A percentile compares a stretch with the other conserved stretches of the same genome.
Evolutionary conservation across 495 filamentous ascomycete species (phyloP).

Genomic region (Extremus antarcticus): DNA sequence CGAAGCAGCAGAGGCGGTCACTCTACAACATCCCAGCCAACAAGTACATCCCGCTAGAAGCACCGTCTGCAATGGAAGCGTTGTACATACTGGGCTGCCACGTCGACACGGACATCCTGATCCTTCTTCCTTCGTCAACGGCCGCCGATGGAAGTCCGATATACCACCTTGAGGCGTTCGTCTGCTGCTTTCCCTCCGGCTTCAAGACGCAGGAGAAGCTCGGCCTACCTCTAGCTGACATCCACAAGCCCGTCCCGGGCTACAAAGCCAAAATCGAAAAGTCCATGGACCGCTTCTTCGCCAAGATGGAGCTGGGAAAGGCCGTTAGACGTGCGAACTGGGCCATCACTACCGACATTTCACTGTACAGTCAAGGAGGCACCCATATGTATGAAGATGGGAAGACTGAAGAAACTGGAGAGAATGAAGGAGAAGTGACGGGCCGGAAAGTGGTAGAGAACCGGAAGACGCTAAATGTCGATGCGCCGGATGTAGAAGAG

Average conservation of each 20-base stretch:
- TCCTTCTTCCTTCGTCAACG: conserved; percentile 49
- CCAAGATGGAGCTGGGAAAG: conserved; percentile 42
- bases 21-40: conserved; percentile 36
- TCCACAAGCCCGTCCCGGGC: conserved; percentile 46
- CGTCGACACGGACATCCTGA: conserved; percentile 67
- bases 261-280: conserved; percentile 59
- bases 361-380: conserved; percentile 44
- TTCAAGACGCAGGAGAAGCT: conserved; percentile 58
- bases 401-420: conserved; percentile 20
- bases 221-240: conserved; percentile 47
- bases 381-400: conserved; percentile 39
- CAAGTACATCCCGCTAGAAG: conserved; percentile 33
- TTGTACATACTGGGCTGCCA: conserved; percentile 45
- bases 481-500: conserved; percentile 1
- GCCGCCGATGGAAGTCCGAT: conserved; percentile 29
- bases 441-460: conserved; percentile 1
- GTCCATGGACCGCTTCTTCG: conserved; percentile 72
- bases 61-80: conserved; percentile 19
- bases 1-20: neutral
- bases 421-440: neutral
- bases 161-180: conserved; percentile 57
- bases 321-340: conserved; percentile 51
- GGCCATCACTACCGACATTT: conserved; percentile 47
- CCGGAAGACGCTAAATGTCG: conserved; percentile 8
- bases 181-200: conserved; percentile 61